These are phyloP conservation scores for Blechomonas ayalai DNA, from an alignment of 208 protist species.

Conservation along the genomic window DNA sequence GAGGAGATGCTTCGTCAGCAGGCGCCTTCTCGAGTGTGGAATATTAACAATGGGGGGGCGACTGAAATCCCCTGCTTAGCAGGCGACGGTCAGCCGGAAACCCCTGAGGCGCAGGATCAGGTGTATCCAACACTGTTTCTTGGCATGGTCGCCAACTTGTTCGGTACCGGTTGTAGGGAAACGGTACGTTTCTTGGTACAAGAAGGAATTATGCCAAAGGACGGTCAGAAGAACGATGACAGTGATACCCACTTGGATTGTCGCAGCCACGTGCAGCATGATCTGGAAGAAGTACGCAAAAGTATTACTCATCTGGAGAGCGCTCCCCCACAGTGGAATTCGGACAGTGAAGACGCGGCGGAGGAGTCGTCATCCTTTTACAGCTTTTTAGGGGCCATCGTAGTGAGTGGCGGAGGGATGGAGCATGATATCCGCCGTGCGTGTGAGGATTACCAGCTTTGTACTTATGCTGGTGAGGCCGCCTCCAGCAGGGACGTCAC, in stretches of 20 bases:
- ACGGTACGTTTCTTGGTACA: conserved; percentile 69
- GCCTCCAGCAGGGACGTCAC: neutral
- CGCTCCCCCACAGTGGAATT: no score
- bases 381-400: conserved; percentile 48
- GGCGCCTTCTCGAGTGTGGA: conserved; percentile 35
- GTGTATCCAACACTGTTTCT: conserved; percentile 65
- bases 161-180: conserved; percentile 80
- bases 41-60: conserved; percentile 34
- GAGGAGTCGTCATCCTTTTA: conserved; percentile 7
- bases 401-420: conserved; percentile 80
- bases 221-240: neutral
- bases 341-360: conserved; percentile 1
- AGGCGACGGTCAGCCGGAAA: conserved; percentile 1
- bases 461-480: conserved; percentile 32
- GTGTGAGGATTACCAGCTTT: conserved; percentile 42
- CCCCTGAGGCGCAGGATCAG: neutral
- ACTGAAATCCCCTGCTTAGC: conserved; percentile 10
- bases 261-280: no score
- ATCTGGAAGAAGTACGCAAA: neutral
- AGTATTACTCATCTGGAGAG: no score
- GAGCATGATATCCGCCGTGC: conserved; percentile 84
- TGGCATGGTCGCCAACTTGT: conserved; percentile 65
- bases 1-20: conserved; percentile 44
- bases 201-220: conserved; percentile 41
- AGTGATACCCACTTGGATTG: no score